Conservation (phyloP, 2,329 filamentous ascomycete species). For the Plenodomus lindquistii region DNA sequence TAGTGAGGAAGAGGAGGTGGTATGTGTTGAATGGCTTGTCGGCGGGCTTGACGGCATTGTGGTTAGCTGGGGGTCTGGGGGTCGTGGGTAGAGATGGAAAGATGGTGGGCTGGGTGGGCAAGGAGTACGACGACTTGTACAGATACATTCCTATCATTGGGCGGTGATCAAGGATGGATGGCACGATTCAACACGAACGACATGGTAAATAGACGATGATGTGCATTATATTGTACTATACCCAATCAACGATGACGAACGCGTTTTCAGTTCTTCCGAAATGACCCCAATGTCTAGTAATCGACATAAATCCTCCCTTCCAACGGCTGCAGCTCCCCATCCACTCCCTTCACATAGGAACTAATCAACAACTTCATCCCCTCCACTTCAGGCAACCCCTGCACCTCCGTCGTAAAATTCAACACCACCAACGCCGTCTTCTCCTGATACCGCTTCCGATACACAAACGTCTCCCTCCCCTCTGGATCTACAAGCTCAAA, state of each 20-base stretch:
- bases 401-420: constrained; percentile 42
- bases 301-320: constrained; percentile 46
- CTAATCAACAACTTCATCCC: constrained; percentile 52
- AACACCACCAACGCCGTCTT: constrained; percentile 42
- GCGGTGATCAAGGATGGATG: constrained; percentile 55
- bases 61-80: constrained; percentile 80
- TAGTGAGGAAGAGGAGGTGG: constrained; percentile 67
- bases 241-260: constrained; percentile 5
- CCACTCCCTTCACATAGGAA: constrained; percentile 31
- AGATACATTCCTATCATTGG: constrained; percentile 61
- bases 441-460: constrained; percentile 40
- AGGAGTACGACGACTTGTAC: constrained; percentile 77
- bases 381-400: constrained; percentile 10
- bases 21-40: constrained; percentile 70
- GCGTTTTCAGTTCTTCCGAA: too few relatives aligned
- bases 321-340: constrained; percentile 32
- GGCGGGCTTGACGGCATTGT: constrained; percentile 64
- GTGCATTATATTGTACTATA: constrained; percentile 26
- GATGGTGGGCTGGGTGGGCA: constrained; percentile 77
- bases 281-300: constrained; percentile 19
- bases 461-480: constrained; percentile 58
- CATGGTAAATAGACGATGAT: not conserved
- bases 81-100: constrained; percentile 73
- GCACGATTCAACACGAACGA: not conserved
- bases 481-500: constrained; percentile 61